phyloP scores from a whole-genome alignment of 176 grass and related monocot genomes.

The Bonia amplexicaulis region DNA sequence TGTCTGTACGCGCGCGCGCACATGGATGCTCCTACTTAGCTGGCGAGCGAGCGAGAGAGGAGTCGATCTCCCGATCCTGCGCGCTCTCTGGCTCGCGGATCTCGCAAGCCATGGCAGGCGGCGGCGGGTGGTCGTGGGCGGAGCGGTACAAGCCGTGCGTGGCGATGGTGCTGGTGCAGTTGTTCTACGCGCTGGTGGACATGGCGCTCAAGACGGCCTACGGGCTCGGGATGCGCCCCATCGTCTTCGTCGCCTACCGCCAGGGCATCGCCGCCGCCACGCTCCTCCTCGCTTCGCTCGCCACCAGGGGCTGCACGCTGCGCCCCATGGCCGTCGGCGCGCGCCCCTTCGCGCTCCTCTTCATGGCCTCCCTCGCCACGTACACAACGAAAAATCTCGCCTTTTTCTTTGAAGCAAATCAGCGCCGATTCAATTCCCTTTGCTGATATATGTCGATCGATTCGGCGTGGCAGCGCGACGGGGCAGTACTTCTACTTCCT shows the following conservation, averaged over 20 bases:
- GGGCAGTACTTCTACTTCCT: constrained; percentile 45
- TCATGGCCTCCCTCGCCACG: constrained; percentile 42
- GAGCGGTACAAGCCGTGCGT: constrained; percentile 25
- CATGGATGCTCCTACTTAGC: constrained; percentile 24
- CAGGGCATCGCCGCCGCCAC: constrained; percentile 44
- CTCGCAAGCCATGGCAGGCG: constrained; percentile 17
- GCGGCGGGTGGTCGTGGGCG: background rate
- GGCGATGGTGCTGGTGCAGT: constrained; percentile 53
- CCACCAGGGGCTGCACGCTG: constrained; percentile 30
- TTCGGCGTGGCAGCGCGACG: constrained; percentile 26
- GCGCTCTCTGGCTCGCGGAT: background rate
- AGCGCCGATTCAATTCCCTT: background rate
- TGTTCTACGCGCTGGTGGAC: constrained; percentile 56
- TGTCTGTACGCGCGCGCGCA: background rate
- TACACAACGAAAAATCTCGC: background rate
- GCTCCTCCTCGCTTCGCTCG: constrained; percentile 39
- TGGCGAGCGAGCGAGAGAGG: background rate
- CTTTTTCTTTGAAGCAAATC: background rate
- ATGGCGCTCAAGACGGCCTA: constrained; percentile 43
- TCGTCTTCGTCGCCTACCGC: constrained; percentile 55
- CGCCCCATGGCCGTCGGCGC: constrained; percentile 28
- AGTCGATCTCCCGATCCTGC: too few species aligned
- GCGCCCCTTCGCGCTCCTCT: constrained; percentile 31
- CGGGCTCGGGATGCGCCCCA: constrained; percentile 48
- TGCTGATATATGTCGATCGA: background rate